Evolutionary conservation across 2,329 filamentous ascomycete species (phyloP), one percentile per base, ranked within the genome.

Genomic region (Aureobasidium sp.): DNA sequence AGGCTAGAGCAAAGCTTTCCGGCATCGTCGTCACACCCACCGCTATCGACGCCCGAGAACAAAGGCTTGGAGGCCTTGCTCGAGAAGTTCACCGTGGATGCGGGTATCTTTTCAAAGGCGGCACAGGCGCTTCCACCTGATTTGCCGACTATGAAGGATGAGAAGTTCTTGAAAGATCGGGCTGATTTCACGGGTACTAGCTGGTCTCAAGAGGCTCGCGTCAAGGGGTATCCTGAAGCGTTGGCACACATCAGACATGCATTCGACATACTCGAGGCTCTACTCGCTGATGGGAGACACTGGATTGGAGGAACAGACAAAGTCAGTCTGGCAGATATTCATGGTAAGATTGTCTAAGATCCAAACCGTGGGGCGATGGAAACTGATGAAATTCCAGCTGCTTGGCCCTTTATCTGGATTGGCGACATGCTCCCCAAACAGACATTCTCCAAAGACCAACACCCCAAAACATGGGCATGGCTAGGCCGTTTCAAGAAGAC

Each of bases 241-340:
- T 67, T 88, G 36, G 76, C 77, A 48, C 79, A 84, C 65, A 71
- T 89, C 37, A 75, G 79, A 25, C 74, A 78, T 48, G 78, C 75
- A 3, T 83, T 89, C 66, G 77, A 78, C 41, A 70, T 87, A 47
- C 70, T 90, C 2, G 88, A 91, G 75, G 78, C 74, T 2, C 71
- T 90, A 60, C 76, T 91, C 5, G 81, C 78, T 0, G 87, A 90
- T 73, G 86, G 84, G n/a, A 78, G 87, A 61, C 70, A 80, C 3
- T 91, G 87, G 87, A 73, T 90, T 9, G 73, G 87, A 14, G 78
- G 76, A 12, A 82, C 79, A 1, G 68, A 78, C 2, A 71, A 72
- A 20, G 83, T 85, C 1, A 79, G 77, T 1, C 71, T 89, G 65
- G 85, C 83, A 4, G 88, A 91, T 71, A 84, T 91, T 64, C 85